These are phyloP conservation scores for Fusarium nygamai DNA, from an alignment of 2,329 filamentous ascomycete species.

Conservation along the genomic window DNA sequence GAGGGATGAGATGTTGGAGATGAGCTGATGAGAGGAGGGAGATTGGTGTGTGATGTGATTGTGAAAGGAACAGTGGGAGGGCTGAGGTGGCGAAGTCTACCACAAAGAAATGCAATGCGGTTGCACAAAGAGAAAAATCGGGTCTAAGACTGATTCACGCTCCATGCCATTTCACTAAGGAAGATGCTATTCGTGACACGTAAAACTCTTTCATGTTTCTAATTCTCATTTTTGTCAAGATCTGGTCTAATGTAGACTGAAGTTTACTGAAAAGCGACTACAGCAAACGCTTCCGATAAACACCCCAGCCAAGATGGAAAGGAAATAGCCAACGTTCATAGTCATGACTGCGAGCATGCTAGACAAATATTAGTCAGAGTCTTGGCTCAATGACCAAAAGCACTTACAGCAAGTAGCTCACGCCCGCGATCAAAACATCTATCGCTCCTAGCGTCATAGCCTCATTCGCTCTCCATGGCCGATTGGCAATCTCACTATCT, in stretches of 20 bases:
- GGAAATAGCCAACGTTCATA: background rate
- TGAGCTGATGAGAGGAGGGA: background rate
- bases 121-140: background rate
- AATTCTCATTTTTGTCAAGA: background rate
- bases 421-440: background rate
- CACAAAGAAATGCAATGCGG: background rate
- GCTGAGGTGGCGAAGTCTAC: background rate
- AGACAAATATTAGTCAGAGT: no score
- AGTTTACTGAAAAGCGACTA: background rate
- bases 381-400: rapidly evolving
- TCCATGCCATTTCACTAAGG: rapidly evolving
- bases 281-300: background rate
- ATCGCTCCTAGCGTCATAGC: background rate
- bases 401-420: background rate
- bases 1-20: background rate
- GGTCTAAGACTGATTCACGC: background rate
- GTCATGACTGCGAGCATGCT: background rate
- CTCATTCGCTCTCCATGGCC: background rate
- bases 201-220: no score
- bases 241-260: background rate
- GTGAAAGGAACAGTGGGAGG: background rate
- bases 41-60: background rate
- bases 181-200: no score
- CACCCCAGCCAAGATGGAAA: background rate
- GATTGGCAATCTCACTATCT: rapidly evolving